phyloP scores from a whole-genome alignment of 164 flowering plant genomes.

The Vitis vinifera region DNA sequence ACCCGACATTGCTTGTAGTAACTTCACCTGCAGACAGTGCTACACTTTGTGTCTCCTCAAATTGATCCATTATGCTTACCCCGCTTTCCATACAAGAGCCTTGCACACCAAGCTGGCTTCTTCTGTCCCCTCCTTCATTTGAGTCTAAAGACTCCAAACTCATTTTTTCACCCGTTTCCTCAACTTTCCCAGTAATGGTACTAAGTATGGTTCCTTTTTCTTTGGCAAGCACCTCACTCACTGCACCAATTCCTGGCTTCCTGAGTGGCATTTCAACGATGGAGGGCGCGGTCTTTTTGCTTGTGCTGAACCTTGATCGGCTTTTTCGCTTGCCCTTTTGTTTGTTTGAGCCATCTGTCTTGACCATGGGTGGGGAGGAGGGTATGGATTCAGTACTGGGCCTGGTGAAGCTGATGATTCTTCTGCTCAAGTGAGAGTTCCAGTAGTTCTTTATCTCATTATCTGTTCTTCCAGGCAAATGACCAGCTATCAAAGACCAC shows the following conservation, averaged over 20 bases:
- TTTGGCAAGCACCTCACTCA: too few relatives aligned
- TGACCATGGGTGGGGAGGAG: constrained; percentile 3
- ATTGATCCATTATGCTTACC: neutral
- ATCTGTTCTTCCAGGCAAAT: constrained; percentile 39
- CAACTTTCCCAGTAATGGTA: neutral
- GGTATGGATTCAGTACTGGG: constrained; percentile 1
- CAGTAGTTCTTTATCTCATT: constrained; percentile 44
- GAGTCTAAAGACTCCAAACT: neutral
- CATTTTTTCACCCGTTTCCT: constrained; percentile 1
- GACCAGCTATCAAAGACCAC: constrained; percentile 41
- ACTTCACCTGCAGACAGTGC: neutral
- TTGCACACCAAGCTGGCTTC: too few relatives aligned
- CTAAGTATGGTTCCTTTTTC: too few relatives aligned
- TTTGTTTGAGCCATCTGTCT: constrained; percentile 8
- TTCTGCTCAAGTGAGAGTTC: constrained; percentile 34
- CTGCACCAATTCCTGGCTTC: too few relatives aligned
- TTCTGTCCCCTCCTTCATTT: too few relatives aligned
- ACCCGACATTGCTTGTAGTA: neutral
- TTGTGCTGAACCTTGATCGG: constrained; percentile 7
- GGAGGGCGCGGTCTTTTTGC: neutral
- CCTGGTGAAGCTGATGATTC: constrained; percentile 26
- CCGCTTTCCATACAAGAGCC: neutral
- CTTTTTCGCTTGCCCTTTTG: constrained; percentile 11
- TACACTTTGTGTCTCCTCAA: constrained; percentile 11
- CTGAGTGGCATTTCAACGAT: neutral